These are phyloP conservation scores for Neoboletus subvelutipes DNA, from an alignment of 768 basidiomycete genomes.

Conservation along the genomic window DNA sequence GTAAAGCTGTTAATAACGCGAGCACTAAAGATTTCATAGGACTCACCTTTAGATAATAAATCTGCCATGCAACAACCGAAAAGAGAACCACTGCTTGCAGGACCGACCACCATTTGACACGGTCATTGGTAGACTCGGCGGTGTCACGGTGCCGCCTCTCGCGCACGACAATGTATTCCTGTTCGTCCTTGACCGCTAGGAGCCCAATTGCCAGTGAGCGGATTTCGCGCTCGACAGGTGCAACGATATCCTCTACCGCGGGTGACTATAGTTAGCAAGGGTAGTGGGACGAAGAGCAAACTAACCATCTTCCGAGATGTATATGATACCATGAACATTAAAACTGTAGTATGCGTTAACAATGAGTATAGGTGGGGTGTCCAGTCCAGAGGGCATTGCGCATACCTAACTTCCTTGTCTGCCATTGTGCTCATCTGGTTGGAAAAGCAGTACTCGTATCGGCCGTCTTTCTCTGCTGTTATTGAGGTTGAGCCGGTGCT, in stretches of 20 bases:
- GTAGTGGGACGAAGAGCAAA: not conserved
- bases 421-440: constrained; percentile 98
- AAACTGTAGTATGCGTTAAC: constrained; percentile 53
- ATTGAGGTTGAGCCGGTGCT: constrained; percentile 88
- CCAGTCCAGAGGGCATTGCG: not conserved
- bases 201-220: constrained; percentile 78
- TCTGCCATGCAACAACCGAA: constrained; percentile 92
- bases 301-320: constrained; percentile 85
- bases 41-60: constrained; percentile 90
- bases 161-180: constrained; percentile 96
- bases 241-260: constrained; percentile 65
- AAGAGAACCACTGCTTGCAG: constrained; percentile 86
- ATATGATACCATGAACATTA: constrained; percentile 97
- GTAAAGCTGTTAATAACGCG: constrained; percentile 3
- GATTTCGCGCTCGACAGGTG: constrained; percentile 96
- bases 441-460: constrained; percentile 96
- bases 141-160: constrained; percentile 94
- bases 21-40: not conserved
- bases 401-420: constrained; percentile 89
- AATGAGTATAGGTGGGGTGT: not conserved
- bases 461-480: constrained; percentile 83
- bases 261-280: constrained; percentile 2
- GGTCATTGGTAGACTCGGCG: constrained; percentile 86
- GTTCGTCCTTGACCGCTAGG: constrained; percentile 93
- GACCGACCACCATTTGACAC: constrained; percentile 99